Percentiles rank a stretch among this genome's conserved stretches.
These are phyloP conservation scores for Fusarium transvaalense DNA, from an alignment of 2,329 filamentous ascomycete species.

Conservation along the genomic window DNA sequence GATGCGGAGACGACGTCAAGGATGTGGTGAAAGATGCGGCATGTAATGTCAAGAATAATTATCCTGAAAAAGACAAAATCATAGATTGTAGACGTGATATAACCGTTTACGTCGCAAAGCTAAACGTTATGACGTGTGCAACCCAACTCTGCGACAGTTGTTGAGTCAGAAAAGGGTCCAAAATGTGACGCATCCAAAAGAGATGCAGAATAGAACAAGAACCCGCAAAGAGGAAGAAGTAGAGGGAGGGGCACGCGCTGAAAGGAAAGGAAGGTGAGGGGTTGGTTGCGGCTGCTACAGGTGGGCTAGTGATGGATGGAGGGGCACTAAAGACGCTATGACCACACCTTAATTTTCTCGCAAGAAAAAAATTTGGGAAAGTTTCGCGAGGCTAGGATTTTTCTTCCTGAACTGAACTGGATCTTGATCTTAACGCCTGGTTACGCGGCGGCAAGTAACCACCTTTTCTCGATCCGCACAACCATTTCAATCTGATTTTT, in stretches of 20 bases:
- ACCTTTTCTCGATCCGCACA: slow-evolving; percentile 15
- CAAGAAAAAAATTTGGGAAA: slow-evolving; percentile 51
- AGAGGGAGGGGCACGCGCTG: slow-evolving; percentile 34
- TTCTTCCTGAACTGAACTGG: slow-evolving; percentile 47
- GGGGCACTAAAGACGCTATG: slow-evolving; percentile 51
- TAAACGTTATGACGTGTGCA: slow-evolving; percentile 7
- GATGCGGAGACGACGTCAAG: slow-evolving; percentile 33
- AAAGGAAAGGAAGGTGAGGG: slow-evolving; percentile 22
- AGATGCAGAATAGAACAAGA: slow-evolving; percentile 32
- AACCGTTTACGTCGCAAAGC: neutral
- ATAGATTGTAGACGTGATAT: neutral
- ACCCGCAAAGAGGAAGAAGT: slow-evolving; percentile 21
- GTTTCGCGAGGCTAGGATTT: slow-evolving; percentile 50
- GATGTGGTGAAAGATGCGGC: slow-evolving; percentile 9
- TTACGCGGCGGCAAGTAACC: slow-evolving; percentile 45
- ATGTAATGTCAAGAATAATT: neutral
- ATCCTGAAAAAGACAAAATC: slow-evolving; percentile 13
- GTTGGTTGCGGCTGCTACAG: slow-evolving; percentile 30
- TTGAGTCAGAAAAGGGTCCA: slow-evolving; percentile 21
- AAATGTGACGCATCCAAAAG: slow-evolving; percentile 37
- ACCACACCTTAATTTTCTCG: slow-evolving; percentile 51
- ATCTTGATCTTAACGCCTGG: slow-evolving; percentile 47
- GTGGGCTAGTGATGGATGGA: slow-evolving; percentile 44
- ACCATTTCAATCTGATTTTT: neutral
- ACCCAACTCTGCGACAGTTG: neutral